These are phyloP conservation scores for Juncus effusus DNA, from an alignment of 176 grass and related monocot genomes.

Conservation along the genomic window DNA sequence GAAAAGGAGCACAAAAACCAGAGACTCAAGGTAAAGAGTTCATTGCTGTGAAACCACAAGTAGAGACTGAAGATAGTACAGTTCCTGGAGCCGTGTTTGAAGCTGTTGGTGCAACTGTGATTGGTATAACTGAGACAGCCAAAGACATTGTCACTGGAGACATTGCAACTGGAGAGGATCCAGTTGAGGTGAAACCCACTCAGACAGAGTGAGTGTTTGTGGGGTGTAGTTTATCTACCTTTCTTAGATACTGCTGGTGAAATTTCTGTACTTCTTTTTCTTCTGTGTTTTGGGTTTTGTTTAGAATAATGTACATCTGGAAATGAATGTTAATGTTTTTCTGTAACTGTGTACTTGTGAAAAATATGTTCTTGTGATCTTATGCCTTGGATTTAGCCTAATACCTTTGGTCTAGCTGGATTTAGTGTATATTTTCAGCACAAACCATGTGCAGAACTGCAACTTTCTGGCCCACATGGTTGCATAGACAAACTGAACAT, in stretches of 20 bases:
- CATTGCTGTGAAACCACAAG: conserved; percentile 16
- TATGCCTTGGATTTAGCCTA: no score
- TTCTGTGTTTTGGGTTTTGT: conserved; percentile 14
- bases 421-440: no score
- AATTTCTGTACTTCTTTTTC: conserved; percentile 1
- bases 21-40: conserved; percentile 23
- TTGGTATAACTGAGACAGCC: conserved; percentile 41
- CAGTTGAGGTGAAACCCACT: background rate
- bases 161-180: conserved; percentile 41
- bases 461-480: no score
- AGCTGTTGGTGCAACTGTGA: conserved; percentile 56
- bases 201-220: background rate
- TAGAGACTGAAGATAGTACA: conserved; percentile 11
- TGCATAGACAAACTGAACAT: no score
- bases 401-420: no score
- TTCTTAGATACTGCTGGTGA: background rate
- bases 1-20: background rate
- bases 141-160: conserved; percentile 60
- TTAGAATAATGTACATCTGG: conserved; percentile 19
- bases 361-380: no score
- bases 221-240: background rate
- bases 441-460: no score
- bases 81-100: conserved; percentile 41
- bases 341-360: no score
- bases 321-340: background rate